Conservation (phyloP, 139 green algal species). For the Edaphochlamys debaryana region DNA sequence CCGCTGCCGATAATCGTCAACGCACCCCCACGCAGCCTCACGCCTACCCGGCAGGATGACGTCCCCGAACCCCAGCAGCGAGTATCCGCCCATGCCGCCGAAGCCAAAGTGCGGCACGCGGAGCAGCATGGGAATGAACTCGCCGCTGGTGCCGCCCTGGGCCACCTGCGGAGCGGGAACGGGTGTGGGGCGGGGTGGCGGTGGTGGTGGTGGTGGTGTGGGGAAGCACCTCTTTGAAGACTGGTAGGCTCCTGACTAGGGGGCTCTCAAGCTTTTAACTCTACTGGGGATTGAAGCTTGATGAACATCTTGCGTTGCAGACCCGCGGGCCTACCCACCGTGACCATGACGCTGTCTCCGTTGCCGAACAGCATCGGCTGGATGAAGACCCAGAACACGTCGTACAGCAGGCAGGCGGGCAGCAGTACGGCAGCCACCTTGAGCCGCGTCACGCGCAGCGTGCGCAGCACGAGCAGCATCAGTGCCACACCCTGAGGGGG, state of each 20-base stretch:
- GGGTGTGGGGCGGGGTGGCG: no score
- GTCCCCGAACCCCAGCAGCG: conserved; percentile 62
- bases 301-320: no score
- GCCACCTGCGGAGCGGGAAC: conserved; percentile 3
- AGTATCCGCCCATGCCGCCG: conserved; percentile 49
- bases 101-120: conserved; percentile 72
- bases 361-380: conserved; percentile 82
- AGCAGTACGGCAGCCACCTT: conserved; percentile 85
- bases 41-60: conserved; percentile 67
- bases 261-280: no score
- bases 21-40: no score
- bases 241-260: no score
- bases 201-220: neutral
- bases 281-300: no score
- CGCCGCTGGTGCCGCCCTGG: conserved; percentile 36
- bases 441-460: conserved; percentile 72
- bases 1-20: no score
- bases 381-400: conserved; percentile 97
- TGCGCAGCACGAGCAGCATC: conserved; percentile 77
- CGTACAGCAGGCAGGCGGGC: conserved; percentile 74
- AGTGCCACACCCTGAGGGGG: conserved; percentile 72
- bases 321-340: no score
- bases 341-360: conserved; percentile 90
- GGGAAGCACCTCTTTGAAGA: no score
- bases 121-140: conserved; percentile 89